Base-by-base conservation (phyloP, 495 filamentous ascomycete genomes). In the Xylaria curta region DNA sequence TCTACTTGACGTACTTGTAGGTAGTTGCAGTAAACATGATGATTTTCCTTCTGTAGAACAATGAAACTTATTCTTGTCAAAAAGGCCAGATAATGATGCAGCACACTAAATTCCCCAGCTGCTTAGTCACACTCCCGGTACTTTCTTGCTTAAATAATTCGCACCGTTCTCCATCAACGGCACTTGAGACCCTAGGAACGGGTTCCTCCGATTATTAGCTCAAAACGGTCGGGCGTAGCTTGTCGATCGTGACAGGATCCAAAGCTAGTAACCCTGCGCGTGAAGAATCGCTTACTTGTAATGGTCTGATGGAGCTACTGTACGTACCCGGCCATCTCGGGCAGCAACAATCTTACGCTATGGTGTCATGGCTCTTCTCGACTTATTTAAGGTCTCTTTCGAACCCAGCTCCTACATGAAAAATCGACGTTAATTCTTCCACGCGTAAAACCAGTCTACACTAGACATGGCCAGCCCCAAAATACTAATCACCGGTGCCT, bases 401-500 rank as follows among this genome's bases (percentile, higher is more conserved):
- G 38, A 60, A 0, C 33, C 21, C 7, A 38, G 2, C 7, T 60
- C 3, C 10, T 60, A 21, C 31, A 21, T 10, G 6, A 33, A 21
- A n/a, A n/a, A 51, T 21, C 7, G 38, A 36, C 3, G 38, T 9
- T 19, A 36, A 12, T 38, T 7, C 19, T 21, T 3, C 1, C n/a
- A 38, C 58, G 58, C n/a, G 58, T 31, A 38, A 60, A n/a, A 38
- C 3, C 1, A 21, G 21, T 8, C 17, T 21, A 33, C 38, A 38
- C 58, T 12, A 1, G 4, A 38, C 21, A 63, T 63, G 60, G 38
- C 60, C 12, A 46, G 38, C 60, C 60, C 60, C 12, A 63, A 26
- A 28, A 63, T 63, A 12, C 60, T 63, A 42, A 21, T 63, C 19
- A 63, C 60, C 1, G 60, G 60, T 7, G 60, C 60, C 8, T 63